phyloP scores from a whole-genome alignment of 1,139 yeast genomes.

The Pichia cactophila region DNA sequence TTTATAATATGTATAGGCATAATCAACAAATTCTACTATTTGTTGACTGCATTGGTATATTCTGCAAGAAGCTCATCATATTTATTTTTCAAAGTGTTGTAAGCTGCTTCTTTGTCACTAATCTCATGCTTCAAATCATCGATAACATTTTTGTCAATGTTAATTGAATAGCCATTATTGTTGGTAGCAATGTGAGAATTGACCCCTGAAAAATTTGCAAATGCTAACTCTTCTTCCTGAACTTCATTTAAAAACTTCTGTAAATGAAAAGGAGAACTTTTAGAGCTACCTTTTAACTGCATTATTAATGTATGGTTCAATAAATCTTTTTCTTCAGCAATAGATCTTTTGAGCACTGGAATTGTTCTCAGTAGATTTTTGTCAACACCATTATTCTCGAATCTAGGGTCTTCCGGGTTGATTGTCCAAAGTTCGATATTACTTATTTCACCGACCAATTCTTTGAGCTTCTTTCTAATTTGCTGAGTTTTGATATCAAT shows the following conservation, averaged over 20 bases:
- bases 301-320: constrained; percentile 40
- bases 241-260: constrained; percentile 40
- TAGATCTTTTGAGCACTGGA: constrained; percentile 55
- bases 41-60: constrained; percentile 37
- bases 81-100: constrained; percentile 48
- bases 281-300: constrained; percentile 12
- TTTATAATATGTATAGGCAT: no score
- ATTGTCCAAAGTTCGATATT: constrained; percentile 19
- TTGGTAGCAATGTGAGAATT: constrained; percentile 25
- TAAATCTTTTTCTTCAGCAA: constrained; percentile 37
- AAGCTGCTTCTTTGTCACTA: constrained; percentile 46
- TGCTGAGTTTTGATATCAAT: constrained; percentile 76
- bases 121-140: constrained; percentile 40
- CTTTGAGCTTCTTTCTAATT: constrained; percentile 57
- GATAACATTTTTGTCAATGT: constrained; percentile 19
- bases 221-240: constrained; percentile 44
- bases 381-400: constrained; percentile 32
- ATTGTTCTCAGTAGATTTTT: constrained; percentile 31
- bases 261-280: constrained; percentile 21
- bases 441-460: constrained; percentile 31
- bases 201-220: constrained; percentile 36
- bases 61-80: constrained; percentile 54
- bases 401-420: constrained; percentile 14
- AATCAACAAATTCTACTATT: background rate
- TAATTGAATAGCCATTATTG: constrained; percentile 5